phyloP scores from a whole-genome alignment of 2,329 filamentous ascomycete genomes.

The Phyllosticta citriasiana region DNA sequence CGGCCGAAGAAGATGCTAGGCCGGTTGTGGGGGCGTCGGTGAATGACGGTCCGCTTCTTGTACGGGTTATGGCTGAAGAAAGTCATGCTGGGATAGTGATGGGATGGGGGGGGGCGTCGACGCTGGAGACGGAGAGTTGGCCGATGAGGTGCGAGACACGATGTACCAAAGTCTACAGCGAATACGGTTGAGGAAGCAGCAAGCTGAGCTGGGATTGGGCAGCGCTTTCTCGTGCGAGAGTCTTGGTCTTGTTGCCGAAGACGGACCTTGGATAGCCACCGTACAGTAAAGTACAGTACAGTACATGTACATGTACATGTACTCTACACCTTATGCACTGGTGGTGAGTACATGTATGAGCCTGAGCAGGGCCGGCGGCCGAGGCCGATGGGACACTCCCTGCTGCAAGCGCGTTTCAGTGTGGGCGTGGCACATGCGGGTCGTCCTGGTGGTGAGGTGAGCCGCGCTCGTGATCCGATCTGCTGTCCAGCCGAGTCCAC shows the following conservation, averaged over 20 bases:
- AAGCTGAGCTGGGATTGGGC: not conserved
- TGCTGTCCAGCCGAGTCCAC: not conserved
- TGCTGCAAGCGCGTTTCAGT: not conserved
- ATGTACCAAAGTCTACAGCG: not conserved
- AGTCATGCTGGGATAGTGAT: slow-evolving; percentile 10
- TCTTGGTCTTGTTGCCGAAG: not conserved
- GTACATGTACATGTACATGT: too few species aligned
- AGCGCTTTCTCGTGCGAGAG: not conserved
- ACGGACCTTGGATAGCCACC: not conserved
- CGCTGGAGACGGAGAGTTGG: not conserved
- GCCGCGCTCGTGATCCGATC: not conserved
- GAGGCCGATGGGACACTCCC: not conserved
- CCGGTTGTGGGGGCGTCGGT: slow-evolving; percentile 2
- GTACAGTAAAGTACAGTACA: too few species aligned
- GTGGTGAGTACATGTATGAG: too few species aligned
- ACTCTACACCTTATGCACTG: too few species aligned
- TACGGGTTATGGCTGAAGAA: slow-evolving; percentile 2
- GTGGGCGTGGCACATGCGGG: not conserved
- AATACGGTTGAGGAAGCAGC: not conserved
- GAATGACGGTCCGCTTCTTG: slow-evolving; percentile 11
- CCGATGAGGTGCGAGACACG: not conserved
- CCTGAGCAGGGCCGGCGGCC: too few species aligned
- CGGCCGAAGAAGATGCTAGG: slow-evolving; percentile 7
- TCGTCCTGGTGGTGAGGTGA: not conserved
- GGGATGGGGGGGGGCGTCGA: not conserved